Evolutionary conservation across 2,329 filamentous ascomycete species (phyloP).

Genomic region (Neobulgaria alba): DNA sequence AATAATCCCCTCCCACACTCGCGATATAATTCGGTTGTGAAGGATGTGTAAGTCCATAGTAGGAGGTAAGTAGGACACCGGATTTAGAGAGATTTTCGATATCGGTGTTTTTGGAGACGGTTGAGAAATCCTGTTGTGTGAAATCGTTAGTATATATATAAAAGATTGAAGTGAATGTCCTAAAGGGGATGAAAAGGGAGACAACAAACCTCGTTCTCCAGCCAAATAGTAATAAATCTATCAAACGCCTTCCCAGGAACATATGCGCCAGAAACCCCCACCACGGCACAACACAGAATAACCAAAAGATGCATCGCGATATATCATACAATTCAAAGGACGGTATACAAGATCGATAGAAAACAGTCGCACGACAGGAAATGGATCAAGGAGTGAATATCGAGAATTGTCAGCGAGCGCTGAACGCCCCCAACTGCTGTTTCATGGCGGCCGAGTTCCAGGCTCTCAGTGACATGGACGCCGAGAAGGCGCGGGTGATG

Average conservation of each 20-base stretch:
- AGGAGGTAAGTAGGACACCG: conserved; percentile 37
- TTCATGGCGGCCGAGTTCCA: no score
- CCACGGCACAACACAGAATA: conserved; percentile 8
- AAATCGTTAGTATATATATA: no score
- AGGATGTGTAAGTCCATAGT: conserved; percentile 39
- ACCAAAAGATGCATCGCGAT: conserved; percentile 14
- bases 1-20: conserved; percentile 39
- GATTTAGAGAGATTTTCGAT: conserved; percentile 35
- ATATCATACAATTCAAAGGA: no score
- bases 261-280: conserved; percentile 10
- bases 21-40: conserved; percentile 41
- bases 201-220: conserved; percentile 45
- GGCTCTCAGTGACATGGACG: no score
- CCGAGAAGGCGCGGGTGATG: no score
- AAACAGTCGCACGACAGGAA: no score
- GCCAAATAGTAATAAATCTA: conserved; percentile 52
- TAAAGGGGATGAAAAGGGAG: neutral
- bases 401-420: no score
- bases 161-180: no score
- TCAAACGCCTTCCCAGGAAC: conserved; percentile 46
- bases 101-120: conserved; percentile 33
- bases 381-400: no score
- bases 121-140: conserved; percentile 33
- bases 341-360: no score
- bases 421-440: no score